Percentiles rank a stretch among this genome's conserved stretches.
phyloP scores from a whole-genome alignment of 148 eudicot species.

The Silene latifolia region DNA sequence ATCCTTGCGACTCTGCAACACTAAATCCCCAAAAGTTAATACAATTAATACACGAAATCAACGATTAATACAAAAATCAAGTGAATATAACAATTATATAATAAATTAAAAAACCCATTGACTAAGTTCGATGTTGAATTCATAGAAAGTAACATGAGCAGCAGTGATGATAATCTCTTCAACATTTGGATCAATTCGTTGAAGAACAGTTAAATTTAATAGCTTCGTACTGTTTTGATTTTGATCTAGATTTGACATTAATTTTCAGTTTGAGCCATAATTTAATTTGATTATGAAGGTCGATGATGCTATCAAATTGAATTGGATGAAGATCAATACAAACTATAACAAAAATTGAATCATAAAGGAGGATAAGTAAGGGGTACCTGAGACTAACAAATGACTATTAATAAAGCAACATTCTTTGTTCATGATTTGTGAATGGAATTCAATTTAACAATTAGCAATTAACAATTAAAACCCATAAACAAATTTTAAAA shows the following conservation, averaged over 20 bases:
- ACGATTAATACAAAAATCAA: not conserved
- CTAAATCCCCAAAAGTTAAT: not conserved
- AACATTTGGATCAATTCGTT: conserved; percentile 73
- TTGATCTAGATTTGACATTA: conserved; percentile 87
- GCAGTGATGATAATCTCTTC: conserved; percentile 92
- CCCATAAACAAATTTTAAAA: too few relatives aligned
- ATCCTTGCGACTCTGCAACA: conserved; percentile 76
- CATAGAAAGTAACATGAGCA: conserved; percentile 89
- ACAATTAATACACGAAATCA: not conserved
- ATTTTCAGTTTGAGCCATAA: conserved; percentile 65
- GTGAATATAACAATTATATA: not conserved
- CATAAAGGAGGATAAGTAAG: too few relatives aligned
- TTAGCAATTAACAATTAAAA: too few relatives aligned
- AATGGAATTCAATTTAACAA: too few relatives aligned
- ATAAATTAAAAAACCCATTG: conserved; percentile 66
- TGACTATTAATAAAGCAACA: too few relatives aligned
- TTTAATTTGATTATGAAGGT: not conserved
- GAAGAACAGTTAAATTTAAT: conserved; percentile 83
- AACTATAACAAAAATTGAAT: too few relatives aligned
- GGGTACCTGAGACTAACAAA: too few relatives aligned
- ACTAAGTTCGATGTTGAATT: conserved; percentile 74
- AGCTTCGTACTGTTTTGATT: conserved; percentile 70
- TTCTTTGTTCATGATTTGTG: too few relatives aligned
- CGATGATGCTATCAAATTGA: not conserved
- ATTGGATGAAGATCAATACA: too few relatives aligned